Base-by-base conservation (phyloP, 2,329 filamentous ascomycete genomes). In the Nectriaceae sp. region DNA sequence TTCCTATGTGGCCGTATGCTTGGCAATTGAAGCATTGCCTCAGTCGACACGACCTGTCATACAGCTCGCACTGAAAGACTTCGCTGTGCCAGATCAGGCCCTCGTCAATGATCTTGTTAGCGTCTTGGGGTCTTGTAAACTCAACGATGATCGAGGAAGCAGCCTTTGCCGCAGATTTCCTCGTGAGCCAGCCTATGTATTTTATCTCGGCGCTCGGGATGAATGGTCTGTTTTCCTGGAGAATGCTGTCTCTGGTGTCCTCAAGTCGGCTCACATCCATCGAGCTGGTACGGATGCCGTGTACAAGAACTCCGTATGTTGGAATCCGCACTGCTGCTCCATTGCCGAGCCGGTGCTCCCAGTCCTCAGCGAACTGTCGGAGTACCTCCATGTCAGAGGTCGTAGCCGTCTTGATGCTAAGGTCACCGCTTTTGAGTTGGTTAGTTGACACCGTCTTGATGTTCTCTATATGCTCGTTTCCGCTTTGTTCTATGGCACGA, bases 181-280 rank as follows among this genome's bases (percentile, higher is more conserved):
- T 35, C 10, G 40, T 48, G 21, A 42, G 46, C 46, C 35, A 48
- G 31, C 46, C 36, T 21, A 48, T 48, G 19, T 48, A 48, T 43
- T 40, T 44, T 21, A 44, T 48, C 16, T 29, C 24, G 5, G 46
- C 40, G 13, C 15, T 48, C 3, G 36, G 22, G 22, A 44, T 47
- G 29, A 47, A 41, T 4, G 38, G 37, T 36, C 18, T 36, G 19
- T 47, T 47, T 6, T 47, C 38, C 26, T 41, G 13, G 2, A 47
- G 26, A 11, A 47, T 47, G 8, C 21, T 33, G 18, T 47, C 26
- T 41, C 26, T 47, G 4, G 21, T 36, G 5, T 33, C 16, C 21
- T 47, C 38, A 24, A 41, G 40, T 11, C 35, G 16, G n/a, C 33
- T 33, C 26, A 42, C n/a, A 29, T 47, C 29, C 26, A 47, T 47